Conservation (phyloP, 1,284 basidiomycete genomes). For the Ceratobasidium papillatum region DNA sequence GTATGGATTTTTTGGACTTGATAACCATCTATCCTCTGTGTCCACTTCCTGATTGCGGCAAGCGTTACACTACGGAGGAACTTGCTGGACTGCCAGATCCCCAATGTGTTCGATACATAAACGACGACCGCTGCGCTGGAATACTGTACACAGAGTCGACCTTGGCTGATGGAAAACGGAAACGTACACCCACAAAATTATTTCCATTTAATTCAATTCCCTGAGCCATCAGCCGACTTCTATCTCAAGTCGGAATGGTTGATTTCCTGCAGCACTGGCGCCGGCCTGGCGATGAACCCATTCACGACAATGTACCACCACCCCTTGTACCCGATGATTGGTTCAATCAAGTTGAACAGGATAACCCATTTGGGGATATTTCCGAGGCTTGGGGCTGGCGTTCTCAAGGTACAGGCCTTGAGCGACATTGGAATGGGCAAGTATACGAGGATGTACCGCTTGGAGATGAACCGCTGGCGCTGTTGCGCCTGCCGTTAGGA, state of each 20-base stretch:
- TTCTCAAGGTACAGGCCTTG: background rate
- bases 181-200: background rate
- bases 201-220: conserved; percentile 10
- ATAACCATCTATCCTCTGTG: background rate
- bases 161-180: background rate
- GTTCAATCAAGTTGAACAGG: background rate
- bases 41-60: background rate
- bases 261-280: background rate
- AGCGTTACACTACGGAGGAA: background rate
- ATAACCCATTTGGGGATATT: background rate
- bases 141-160: background rate
- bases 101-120: background rate
- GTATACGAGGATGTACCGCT: background rate
- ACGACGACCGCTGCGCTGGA: background rate
- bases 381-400: background rate
- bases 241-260: background rate
- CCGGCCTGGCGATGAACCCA: background rate
- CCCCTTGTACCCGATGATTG: background rate
- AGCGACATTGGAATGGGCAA: background rate
- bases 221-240: background rate
- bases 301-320: background rate
- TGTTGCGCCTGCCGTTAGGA: background rate
- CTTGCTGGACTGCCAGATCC: background rate
- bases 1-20: background rate
- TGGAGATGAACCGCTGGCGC: background rate